Percentiles rank a stretch among this genome's conserved stretches.
phyloP scores from a whole-genome alignment of 1,139 yeast species.

The Hansenula lynferdii region DNA sequence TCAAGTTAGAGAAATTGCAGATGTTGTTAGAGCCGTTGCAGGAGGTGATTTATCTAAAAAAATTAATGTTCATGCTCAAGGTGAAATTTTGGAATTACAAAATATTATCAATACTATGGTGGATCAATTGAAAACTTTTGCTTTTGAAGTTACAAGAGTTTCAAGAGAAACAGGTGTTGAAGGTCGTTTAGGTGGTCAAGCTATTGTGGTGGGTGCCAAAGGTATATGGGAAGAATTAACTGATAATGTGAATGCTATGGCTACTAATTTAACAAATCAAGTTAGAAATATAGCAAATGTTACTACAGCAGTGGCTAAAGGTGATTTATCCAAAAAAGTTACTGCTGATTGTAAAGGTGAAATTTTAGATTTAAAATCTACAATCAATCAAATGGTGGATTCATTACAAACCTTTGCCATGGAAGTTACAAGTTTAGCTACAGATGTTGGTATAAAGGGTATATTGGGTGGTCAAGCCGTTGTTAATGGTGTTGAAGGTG shows the following conservation, averaged over 20 bases:
- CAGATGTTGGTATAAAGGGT: conserved; percentile 89
- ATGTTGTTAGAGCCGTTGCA: conserved; percentile 92
- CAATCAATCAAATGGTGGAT: conserved; percentile 92
- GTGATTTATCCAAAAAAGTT: conserved; percentile 83
- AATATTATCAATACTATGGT: conserved; percentile 84
- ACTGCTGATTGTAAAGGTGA: conserved; percentile 92
- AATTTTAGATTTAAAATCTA: conserved; percentile 86
- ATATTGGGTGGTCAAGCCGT: conserved; percentile 89
- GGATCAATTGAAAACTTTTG: conserved; percentile 81
- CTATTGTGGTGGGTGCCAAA: conserved; percentile 85
- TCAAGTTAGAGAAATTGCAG: conserved; percentile 88
- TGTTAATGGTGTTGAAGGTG: conserved; percentile 90
- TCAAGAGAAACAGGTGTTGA: conserved; percentile 92
- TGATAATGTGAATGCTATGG: conserved; percentile 89
- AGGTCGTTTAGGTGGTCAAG: conserved; percentile 88
- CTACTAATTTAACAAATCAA: conserved; percentile 83
- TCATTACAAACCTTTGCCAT: conserved; percentile 81
- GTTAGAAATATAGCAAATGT: conserved; percentile 91
- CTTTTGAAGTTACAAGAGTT: conserved; percentile 83
- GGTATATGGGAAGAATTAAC: conserved; percentile 92
- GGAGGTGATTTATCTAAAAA: conserved; percentile 81
- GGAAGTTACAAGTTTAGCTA: conserved; percentile 80
- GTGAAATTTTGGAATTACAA: conserved; percentile 78
- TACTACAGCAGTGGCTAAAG: conserved; percentile 91
- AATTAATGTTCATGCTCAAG: conserved; percentile 89